These are phyloP conservation scores for Fusarium sp. DNA, from an alignment of 2,329 filamentous ascomycete genomes.

Conservation along the genomic window DNA sequence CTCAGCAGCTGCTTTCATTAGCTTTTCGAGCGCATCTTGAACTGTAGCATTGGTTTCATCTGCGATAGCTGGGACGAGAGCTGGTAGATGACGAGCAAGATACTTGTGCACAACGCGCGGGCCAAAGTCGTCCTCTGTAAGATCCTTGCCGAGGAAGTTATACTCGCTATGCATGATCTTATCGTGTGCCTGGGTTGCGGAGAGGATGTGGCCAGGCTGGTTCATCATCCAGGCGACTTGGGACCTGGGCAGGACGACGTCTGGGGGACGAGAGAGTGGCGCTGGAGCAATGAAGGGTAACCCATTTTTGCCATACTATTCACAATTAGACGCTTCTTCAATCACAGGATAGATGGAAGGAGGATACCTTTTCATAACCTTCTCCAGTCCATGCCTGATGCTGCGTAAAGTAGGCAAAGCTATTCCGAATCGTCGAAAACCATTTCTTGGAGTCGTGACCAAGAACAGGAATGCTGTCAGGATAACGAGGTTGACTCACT, in stretches of 20 bases:
- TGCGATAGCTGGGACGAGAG: slow-evolving; percentile 55
- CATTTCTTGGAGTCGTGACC: slow-evolving; percentile 51
- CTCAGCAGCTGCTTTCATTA: slow-evolving; percentile 16
- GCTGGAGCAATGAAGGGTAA: slow-evolving; percentile 57
- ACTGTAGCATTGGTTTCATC: slow-evolving; percentile 54
- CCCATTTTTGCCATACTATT: slow-evolving; percentile 55
- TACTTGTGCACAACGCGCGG: slow-evolving; percentile 57
- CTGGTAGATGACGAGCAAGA: slow-evolving; percentile 54
- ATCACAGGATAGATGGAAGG: too few species aligned
- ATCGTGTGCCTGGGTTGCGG: slow-evolving; percentile 55
- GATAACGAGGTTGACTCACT: slow-evolving; percentile 53
- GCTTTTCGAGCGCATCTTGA: slow-evolving; percentile 48
- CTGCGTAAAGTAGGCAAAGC: slow-evolving; percentile 52
- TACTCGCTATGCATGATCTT: slow-evolving; percentile 53
- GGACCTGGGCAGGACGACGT: slow-evolving; percentile 57
- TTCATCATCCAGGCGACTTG: slow-evolving; percentile 60
- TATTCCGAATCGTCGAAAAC: slow-evolving; percentile 54
- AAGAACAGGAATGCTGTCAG: slow-evolving; percentile 54
- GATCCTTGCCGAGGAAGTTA: slow-evolving; percentile 55
- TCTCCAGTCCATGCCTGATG: slow-evolving; percentile 56
- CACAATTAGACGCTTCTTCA: too few species aligned
- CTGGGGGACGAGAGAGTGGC: slow-evolving; percentile 54
- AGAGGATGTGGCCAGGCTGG: slow-evolving; percentile 58
- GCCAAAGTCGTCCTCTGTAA: slow-evolving; percentile 54
- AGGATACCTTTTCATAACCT: slow-evolving; percentile 58